Conservation (phyloP, 805 yeast genomes). For the Candida morakotiae region DNA sequence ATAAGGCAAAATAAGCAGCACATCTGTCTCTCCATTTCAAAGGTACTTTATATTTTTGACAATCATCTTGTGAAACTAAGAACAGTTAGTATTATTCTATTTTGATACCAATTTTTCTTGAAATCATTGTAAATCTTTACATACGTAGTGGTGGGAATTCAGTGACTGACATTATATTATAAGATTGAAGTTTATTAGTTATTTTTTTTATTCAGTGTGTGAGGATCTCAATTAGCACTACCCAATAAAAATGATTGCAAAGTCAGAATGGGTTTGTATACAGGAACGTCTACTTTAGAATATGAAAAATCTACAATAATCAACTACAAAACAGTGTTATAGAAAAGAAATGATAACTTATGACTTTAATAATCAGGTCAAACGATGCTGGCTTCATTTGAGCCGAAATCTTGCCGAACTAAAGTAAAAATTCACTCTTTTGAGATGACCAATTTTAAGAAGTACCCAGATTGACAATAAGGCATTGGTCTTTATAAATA, state of each 20-base stretch:
- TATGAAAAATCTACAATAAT: neutral
- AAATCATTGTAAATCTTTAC: too few species aligned
- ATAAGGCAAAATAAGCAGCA: constrained; percentile 51
- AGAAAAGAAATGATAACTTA: too few species aligned
- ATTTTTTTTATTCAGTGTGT: neutral
- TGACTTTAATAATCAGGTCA: too few species aligned
- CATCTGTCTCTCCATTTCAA: constrained; percentile 81
- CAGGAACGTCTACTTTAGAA: constrained; percentile 1
- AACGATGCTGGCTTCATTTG: too few species aligned
- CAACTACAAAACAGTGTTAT: neutral
- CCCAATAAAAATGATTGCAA: constrained; percentile 8
- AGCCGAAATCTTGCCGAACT: too few species aligned
- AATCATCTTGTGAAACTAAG: constrained; percentile 74
- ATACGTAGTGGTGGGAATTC: constrained; percentile 41
- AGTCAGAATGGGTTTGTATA: constrained; percentile 3
- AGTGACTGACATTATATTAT: constrained; percentile 29
- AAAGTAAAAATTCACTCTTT: too few species aligned
- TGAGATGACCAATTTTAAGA: too few species aligned
- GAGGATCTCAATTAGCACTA: too few species aligned
- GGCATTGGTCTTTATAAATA: too few species aligned
- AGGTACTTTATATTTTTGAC: constrained; percentile 76
- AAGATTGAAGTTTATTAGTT: neutral
- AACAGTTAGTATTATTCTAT: constrained; percentile 6
- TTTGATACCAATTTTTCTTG: neutral
- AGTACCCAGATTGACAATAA: too few species aligned